A percentile compares a stretch with the other conserved stretches of the same genome.
phyloP scores from a whole-genome alignment of 2,329 filamentous ascomycete species.

The Karstenula rhodostoma region DNA sequence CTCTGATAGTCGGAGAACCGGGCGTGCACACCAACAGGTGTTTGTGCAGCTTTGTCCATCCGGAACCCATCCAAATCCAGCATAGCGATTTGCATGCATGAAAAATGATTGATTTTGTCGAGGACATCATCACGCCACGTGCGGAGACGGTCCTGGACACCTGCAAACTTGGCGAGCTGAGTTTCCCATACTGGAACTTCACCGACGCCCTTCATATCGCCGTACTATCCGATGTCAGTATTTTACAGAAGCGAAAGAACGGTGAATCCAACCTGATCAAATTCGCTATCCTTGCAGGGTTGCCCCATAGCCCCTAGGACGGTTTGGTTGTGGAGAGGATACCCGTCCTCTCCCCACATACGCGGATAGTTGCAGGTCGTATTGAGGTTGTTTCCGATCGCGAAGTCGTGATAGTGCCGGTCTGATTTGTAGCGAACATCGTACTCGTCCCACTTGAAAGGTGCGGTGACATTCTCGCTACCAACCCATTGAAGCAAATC shows the following conservation, averaged over 20 bases:
- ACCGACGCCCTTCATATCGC: slow-evolving; percentile 67
- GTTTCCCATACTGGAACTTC: slow-evolving; percentile 68
- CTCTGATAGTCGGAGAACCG: slow-evolving; percentile 66
- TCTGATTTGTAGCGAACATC: slow-evolving; percentile 64
- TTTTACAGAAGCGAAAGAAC: no score
- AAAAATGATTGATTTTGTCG: slow-evolving; percentile 66
- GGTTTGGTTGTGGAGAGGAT: slow-evolving; percentile 58
- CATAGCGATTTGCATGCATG: slow-evolving; percentile 68
- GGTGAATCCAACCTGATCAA: slow-evolving; percentile 54
- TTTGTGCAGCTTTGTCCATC: slow-evolving; percentile 72
- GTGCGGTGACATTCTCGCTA: slow-evolving; percentile 65
- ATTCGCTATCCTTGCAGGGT: slow-evolving; percentile 68
- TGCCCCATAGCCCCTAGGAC: slow-evolving; percentile 38
- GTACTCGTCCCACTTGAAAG: slow-evolving; percentile 59
- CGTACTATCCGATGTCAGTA: slow-evolving; percentile 55
- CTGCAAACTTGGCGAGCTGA: slow-evolving; percentile 71
- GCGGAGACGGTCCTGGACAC: slow-evolving; percentile 71
- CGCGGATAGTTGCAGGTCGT: slow-evolving; percentile 64
- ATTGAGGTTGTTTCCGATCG: slow-evolving; percentile 59
- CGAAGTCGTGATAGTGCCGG: slow-evolving; percentile 67
- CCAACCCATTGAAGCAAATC: slow-evolving; percentile 70
- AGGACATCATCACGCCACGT: slow-evolving; percentile 69
- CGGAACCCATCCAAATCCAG: slow-evolving; percentile 74
- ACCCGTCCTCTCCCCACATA: slow-evolving; percentile 68
- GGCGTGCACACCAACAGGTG: slow-evolving; percentile 68